Conservation (phyloP, 164 flowering plant species). For the Dillenia turbinata region DNA sequence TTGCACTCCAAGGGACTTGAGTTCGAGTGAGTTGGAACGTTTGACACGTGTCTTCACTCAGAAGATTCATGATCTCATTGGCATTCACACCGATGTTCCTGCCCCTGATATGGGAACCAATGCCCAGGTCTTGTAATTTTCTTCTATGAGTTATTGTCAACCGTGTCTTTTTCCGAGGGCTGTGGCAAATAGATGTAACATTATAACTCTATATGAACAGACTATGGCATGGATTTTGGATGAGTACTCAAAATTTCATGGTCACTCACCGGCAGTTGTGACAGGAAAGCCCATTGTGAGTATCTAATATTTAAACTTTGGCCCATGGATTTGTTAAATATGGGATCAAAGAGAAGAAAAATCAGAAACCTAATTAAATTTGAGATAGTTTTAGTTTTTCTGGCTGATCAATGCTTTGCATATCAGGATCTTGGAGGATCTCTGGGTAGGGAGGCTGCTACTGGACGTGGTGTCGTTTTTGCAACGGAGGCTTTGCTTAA, state of each 20-base stretch:
- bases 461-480: slow-evolving; percentile 79
- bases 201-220: slow-evolving; percentile 24
- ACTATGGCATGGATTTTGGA: slow-evolving; percentile 92
- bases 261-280: slow-evolving; percentile 80
- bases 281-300: slow-evolving; percentile 84
- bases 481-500: slow-evolving; percentile 75
- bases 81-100: slow-evolving; percentile 72
- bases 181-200: no score
- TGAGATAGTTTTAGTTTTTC: background rate
- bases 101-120: slow-evolving; percentile 91
- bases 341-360: background rate
- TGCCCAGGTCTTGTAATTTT: slow-evolving; percentile 43
- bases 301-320: background rate
- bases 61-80: slow-evolving; percentile 82
- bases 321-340: no score
- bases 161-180: no score
- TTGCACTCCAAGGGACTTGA: slow-evolving; percentile 59
- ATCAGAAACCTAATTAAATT: background rate
- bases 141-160: background rate
- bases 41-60: slow-evolving; percentile 85
- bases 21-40: slow-evolving; percentile 60
- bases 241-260: slow-evolving; percentile 84
- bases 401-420: background rate
- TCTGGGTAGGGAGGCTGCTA: slow-evolving; percentile 85
- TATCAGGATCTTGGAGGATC: slow-evolving; percentile 86